phyloP scores from a whole-genome alignment of 768 basidiomycete species.

The Naganishia vishniacii region DNA sequence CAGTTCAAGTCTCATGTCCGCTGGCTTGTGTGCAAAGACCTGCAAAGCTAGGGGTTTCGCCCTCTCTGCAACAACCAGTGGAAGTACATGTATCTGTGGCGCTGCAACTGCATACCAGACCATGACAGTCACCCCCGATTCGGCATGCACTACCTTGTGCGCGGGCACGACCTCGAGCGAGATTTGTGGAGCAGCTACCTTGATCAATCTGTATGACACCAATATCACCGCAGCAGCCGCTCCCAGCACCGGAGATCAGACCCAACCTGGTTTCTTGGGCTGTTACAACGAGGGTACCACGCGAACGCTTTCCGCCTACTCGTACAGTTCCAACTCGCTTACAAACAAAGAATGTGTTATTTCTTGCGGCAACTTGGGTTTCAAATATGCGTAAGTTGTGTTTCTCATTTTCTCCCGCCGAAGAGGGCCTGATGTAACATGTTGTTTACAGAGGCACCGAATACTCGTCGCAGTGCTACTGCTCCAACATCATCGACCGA shows the following conservation, averaged over 20 bases:
- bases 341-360: slow-evolving; percentile 16
- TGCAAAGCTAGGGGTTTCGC: slow-evolving; percentile 34
- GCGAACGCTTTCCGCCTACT: background rate
- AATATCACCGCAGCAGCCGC: background rate
- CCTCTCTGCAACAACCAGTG: slow-evolving; percentile 32
- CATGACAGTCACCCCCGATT: slow-evolving; percentile 27
- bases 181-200: slow-evolving; percentile 30
- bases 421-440: no score
- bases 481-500: slow-evolving; percentile 22
- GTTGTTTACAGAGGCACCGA: slow-evolving; percentile 24
- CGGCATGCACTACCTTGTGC: slow-evolving; percentile 32
- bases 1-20: slow-evolving; percentile 28
- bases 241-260: background rate
- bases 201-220: slow-evolving; percentile 25
- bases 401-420: no score
- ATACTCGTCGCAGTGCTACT: slow-evolving; percentile 29
- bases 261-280: slow-evolving; percentile 12
- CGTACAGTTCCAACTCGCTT: slow-evolving; percentile 11
- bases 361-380: slow-evolving; percentile 7
- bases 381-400: slow-evolving; percentile 13
- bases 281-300: slow-evolving; percentile 9
- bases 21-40: slow-evolving; percentile 28
- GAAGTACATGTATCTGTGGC: slow-evolving; percentile 39
- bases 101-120: slow-evolving; percentile 24
- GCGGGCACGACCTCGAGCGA: slow-evolving; percentile 27